Conservation (phyloP, 2,329 filamentous ascomycete genomes). For the Akanthomyces dipterigenus region DNA sequence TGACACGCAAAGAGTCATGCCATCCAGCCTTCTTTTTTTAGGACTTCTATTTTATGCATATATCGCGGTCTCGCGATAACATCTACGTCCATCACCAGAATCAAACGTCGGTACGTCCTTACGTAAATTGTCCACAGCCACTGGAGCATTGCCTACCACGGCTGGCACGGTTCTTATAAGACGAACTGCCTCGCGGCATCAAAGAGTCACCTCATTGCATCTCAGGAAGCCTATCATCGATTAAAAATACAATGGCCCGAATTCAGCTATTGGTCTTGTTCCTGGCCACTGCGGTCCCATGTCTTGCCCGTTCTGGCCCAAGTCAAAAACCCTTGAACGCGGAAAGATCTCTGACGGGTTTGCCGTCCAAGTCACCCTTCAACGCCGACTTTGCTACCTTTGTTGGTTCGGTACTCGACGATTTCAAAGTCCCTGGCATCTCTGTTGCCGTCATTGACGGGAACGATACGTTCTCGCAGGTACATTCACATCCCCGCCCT, state of each 20-base stretch:
- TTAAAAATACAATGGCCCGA: background rate
- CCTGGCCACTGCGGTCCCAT: background rate
- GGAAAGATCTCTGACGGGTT: background rate
- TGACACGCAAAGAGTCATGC: no score
- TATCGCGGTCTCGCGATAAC: no score
- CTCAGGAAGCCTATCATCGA: background rate
- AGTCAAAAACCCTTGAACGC: no score
- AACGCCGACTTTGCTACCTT: background rate
- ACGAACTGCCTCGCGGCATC: background rate
- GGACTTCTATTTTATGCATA: no score
- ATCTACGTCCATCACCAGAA: no score
- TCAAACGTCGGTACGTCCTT: no score
- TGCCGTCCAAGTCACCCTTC: background rate
- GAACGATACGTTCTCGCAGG: slow-evolving; percentile 32
- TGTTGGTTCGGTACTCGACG: slow-evolving; percentile 14
- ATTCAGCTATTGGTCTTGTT: background rate
- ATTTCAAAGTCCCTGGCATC: slow-evolving; percentile 42
- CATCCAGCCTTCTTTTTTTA: no score
- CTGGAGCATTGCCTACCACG: background rate
- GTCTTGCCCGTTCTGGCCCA: background rate
- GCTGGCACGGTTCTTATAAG: background rate
- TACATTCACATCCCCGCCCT: slow-evolving; percentile 13
- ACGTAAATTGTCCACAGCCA: background rate
- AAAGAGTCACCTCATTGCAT: background rate
- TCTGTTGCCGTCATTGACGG: slow-evolving; percentile 41